These are phyloP conservation scores for Penicilliopsis zonata DNA, from an alignment of 495 filamentous ascomycete species.

Conservation along the genomic window DNA sequence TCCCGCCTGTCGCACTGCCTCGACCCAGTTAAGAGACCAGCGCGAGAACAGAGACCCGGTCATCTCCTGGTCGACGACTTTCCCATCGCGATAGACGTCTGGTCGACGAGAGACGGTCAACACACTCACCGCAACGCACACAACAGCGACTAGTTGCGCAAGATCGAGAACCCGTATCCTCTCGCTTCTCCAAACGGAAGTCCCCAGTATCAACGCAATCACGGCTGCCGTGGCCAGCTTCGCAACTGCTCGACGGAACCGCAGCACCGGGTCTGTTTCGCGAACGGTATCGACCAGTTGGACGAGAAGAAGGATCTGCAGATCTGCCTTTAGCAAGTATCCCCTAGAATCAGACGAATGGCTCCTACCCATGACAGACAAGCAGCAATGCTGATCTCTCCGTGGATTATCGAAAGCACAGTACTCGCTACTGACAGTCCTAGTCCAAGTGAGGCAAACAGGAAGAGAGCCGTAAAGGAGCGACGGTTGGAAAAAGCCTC, in stretches of 20 bases:
- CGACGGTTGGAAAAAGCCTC: conserved; percentile 18
- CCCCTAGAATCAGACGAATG: too few relatives aligned
- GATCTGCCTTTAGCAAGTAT: too few relatives aligned
- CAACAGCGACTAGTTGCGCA: conserved; percentile 12
- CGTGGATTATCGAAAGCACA: conserved; percentile 6
- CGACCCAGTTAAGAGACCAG: conserved; percentile 58
- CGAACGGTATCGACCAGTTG: conserved; percentile 18
- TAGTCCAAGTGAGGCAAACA: conserved; percentile 10
- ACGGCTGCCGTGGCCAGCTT: too few relatives aligned
- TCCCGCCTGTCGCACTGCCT: too few relatives aligned
- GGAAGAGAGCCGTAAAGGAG: conserved; percentile 9
- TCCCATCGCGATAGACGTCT: conserved; percentile 43
- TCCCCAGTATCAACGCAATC: conserved; percentile 16
- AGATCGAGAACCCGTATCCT: conserved; percentile 10
- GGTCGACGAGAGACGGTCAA: conserved; percentile 60
- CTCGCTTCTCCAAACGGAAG: conserved; percentile 11
- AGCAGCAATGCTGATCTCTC: conserved; percentile 22
- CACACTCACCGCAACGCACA: conserved; percentile 19
- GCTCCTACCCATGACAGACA: conserved; percentile 26
- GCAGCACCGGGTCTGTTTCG: too few relatives aligned
- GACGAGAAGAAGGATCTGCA: too few relatives aligned
- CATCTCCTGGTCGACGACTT: conserved; percentile 50
- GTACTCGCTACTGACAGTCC: conserved; percentile 10
- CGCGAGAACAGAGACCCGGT: conserved; percentile 48
- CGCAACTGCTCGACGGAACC: too few relatives aligned